Evolutionary conservation across 345 rosid genomes (phyloP).

Genomic region (Lumnitzera littorea): DNA sequence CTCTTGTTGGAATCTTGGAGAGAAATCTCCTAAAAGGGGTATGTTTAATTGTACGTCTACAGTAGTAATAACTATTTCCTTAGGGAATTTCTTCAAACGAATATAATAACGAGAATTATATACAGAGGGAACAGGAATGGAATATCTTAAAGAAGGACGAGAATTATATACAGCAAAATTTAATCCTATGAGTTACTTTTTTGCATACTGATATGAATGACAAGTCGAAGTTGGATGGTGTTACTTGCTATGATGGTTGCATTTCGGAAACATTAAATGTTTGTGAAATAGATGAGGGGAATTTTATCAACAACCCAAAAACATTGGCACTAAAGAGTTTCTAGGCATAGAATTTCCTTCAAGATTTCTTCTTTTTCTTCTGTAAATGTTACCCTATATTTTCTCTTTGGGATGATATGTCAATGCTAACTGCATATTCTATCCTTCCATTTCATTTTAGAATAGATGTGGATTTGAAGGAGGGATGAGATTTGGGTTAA

Average conservation of each 20-base stretch:
- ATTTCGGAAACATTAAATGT: not conserved
- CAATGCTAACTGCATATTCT: slow-evolving; percentile 5
- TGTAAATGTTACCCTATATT: not conserved
- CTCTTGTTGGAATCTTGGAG: slow-evolving; percentile 73
- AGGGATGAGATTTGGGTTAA: slow-evolving; percentile 92
- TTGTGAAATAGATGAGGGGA: not conserved
- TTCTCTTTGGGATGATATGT: slow-evolving; percentile 2
- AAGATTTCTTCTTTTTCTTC: too few species aligned
- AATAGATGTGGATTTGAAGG: slow-evolving; percentile 90
- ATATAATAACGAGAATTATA: slow-evolving; percentile 9
- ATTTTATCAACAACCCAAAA: too few species aligned
- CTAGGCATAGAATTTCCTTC: too few species aligned
- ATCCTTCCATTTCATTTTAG: slow-evolving; percentile 33
- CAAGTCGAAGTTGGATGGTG: too few species aligned
- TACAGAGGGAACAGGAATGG: slow-evolving; percentile 98
- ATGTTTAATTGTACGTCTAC: not conserved
- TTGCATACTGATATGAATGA: not conserved
- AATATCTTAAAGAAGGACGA: slow-evolving; percentile 80
- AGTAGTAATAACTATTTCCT: slow-evolving; percentile 12
- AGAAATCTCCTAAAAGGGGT: slow-evolving; percentile 84
- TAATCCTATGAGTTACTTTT: slow-evolving; percentile 64
- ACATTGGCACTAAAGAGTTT: too few species aligned
- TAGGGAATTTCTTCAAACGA: slow-evolving; percentile 7
- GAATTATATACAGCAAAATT: slow-evolving; percentile 25
- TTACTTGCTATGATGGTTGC: not conserved